Evolutionary conservation across 1,284 basidiomycete species (phyloP).

Genomic region (Ustilago crameri): DNA sequence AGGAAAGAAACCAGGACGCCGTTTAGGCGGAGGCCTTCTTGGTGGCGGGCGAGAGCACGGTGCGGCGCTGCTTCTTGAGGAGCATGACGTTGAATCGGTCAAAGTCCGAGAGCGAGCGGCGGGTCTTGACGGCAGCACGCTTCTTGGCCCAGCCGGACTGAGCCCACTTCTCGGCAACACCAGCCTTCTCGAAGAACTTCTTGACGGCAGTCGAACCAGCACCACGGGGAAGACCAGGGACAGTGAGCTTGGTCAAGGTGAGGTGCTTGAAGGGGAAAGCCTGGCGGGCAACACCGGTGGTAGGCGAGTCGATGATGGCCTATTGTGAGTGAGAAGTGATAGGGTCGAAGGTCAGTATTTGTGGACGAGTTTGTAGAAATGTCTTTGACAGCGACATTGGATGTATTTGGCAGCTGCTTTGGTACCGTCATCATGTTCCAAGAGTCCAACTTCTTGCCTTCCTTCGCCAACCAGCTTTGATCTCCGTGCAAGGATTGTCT

Average conservation of each 20-base stretch:
- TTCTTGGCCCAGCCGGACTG: constrained; percentile 88
- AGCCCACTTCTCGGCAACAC: constrained; percentile 79
- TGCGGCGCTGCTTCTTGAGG: constrained; percentile 72
- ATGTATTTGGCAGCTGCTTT: neutral
- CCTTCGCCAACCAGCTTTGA: too few relatives aligned
- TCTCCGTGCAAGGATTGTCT: too few relatives aligned
- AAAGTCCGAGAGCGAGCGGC: constrained; percentile 87
- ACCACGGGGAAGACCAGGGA: constrained; percentile 86
- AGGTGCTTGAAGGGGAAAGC: constrained; percentile 90
- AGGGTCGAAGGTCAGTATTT: constrained; percentile 15
- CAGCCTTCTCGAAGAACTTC: constrained; percentile 88
- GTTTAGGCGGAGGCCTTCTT: constrained; percentile 64
- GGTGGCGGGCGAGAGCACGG: constrained; percentile 64
- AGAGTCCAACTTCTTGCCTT: too few relatives aligned
- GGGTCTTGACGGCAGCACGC: constrained; percentile 79
- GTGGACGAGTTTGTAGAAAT: neutral
- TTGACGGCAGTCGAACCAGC: constrained; percentile 84
- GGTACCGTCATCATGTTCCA: neutral
- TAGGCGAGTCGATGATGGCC: constrained; percentile 95
- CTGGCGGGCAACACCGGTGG: constrained; percentile 90
- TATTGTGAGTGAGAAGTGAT: constrained; percentile 65
- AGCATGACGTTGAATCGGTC: constrained; percentile 78
- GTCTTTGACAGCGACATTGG: neutral
- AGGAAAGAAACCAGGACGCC: constrained; percentile 11
- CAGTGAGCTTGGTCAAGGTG: constrained; percentile 85